Conservation (phyloP, 2,329 filamentous ascomycete genomes). For the Huntiella omanensis region DNA sequence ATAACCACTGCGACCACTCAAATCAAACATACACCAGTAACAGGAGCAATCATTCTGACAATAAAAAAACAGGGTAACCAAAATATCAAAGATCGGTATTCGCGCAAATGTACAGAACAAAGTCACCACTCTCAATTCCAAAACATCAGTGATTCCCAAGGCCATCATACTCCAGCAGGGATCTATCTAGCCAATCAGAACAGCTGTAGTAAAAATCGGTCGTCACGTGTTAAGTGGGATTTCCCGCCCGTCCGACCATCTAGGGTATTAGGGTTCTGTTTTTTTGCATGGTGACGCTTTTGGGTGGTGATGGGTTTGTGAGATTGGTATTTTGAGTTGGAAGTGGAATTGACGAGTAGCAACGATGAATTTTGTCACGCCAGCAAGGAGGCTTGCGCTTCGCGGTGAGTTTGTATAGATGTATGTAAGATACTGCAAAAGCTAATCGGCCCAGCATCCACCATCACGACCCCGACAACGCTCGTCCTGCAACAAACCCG, state of each 20-base stretch:
- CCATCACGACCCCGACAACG: constrained; percentile 6
- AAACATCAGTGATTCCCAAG: neutral
- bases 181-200: too few species aligned
- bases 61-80: neutral
- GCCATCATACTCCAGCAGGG: too few species aligned
- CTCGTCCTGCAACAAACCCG: constrained; percentile 19
- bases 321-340: too few species aligned
- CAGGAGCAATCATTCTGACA: constrained; percentile 20
- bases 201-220: neutral
- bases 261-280: neutral
- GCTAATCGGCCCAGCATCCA: constrained; percentile 12
- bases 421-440: too few species aligned
- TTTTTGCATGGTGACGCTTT: neutral
- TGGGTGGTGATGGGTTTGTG: too few species aligned
- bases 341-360: too few species aligned
- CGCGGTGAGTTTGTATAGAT: constrained; percentile 9
- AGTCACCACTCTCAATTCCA: neutral
- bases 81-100: too few species aligned
- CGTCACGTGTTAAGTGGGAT: neutral
- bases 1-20: too few species aligned
- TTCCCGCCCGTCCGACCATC: neutral
- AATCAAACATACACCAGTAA: constrained; percentile 35
- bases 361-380: constrained; percentile 14
- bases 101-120: too few species aligned
- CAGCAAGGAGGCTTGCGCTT: constrained; percentile 12